Evolutionary conservation across 345 rosid genomes (phyloP).

Genomic region (Crucihimalaya himalaica): DNA sequence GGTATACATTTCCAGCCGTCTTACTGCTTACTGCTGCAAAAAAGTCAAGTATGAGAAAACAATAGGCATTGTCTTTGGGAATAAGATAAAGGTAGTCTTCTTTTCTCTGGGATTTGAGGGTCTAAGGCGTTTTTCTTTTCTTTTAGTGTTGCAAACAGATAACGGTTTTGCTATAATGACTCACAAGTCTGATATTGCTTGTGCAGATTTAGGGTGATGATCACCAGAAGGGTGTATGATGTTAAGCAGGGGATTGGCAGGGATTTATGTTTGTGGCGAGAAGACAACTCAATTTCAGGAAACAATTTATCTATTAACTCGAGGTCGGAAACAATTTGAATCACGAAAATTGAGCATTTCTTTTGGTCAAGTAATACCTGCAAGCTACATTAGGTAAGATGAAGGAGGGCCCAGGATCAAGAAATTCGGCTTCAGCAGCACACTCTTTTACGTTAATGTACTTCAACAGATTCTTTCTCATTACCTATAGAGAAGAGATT

Average conservation of each 20-base stretch:
- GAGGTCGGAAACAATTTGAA: constrained; percentile 18
- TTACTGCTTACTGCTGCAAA: constrained; percentile 3
- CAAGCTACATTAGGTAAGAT: constrained; percentile 79
- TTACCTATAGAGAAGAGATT: constrained; percentile 48
- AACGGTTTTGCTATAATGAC: constrained; percentile 4
- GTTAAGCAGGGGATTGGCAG: background rate
- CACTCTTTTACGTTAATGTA: constrained; percentile 71
- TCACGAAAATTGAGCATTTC: constrained; percentile 16
- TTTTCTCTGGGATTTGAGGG: background rate
- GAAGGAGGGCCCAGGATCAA: constrained; percentile 65
- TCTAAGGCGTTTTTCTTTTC: constrained; percentile 7
- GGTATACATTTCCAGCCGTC: background rate
- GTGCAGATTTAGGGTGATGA: background rate
- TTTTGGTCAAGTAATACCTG: constrained; percentile 55
- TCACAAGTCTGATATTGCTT: background rate
- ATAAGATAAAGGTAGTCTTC: background rate
- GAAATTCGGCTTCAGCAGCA: constrained; percentile 85
- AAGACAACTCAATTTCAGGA: background rate
- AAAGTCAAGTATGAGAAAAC: constrained; percentile 14
- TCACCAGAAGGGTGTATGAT: constrained; percentile 8
- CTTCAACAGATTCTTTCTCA: constrained; percentile 81
- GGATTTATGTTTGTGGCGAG: background rate
- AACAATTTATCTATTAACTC: constrained; percentile 7
- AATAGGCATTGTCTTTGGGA: constrained; percentile 8
- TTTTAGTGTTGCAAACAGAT: constrained; percentile 16